A percentile compares a stretch with the other conserved stretches of the same genome.
phyloP scores from a whole-genome alignment of 768 basidiomycete species.

The Cystofilobasidium ferigula region DNA sequence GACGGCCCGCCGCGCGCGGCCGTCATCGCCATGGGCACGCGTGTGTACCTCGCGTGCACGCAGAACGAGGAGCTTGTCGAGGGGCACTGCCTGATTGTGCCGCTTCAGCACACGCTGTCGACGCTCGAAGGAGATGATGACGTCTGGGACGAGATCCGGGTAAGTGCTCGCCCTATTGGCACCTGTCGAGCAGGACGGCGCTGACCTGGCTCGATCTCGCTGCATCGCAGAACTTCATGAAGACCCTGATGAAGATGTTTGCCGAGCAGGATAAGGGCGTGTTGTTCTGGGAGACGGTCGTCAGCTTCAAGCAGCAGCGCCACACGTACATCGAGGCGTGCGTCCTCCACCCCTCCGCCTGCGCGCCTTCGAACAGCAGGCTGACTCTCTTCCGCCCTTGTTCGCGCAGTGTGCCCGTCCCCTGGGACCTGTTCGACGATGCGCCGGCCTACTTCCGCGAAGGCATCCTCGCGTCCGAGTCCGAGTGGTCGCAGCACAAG shows the following conservation, averaged over 20 bases:
- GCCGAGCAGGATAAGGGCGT: slow-evolving; percentile 86
- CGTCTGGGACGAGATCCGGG: slow-evolving; percentile 93
- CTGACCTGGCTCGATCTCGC: background rate
- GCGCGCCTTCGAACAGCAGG: too few species aligned
- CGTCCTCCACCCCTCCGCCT: background rate
- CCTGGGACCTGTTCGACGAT: slow-evolving; percentile 74
- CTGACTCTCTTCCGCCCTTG: background rate
- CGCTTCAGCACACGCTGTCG: slow-evolving; percentile 82
- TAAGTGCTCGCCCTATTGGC: slow-evolving; percentile 39
- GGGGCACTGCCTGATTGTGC: slow-evolving; percentile 90
- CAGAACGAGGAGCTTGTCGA: slow-evolving; percentile 72
- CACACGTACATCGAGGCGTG: slow-evolving; percentile 84
- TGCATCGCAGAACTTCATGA: slow-evolving; percentile 59
- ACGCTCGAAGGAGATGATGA: slow-evolving; percentile 93
- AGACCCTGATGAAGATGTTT: slow-evolving; percentile 91
- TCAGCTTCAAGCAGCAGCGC: slow-evolving; percentile 71
- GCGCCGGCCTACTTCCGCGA: slow-evolving; percentile 94
- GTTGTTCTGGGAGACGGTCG: slow-evolving; percentile 87
- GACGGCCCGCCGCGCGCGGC: slow-evolving; percentile 79
- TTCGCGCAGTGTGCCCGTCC: slow-evolving; percentile 53
- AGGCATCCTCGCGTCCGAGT: slow-evolving; percentile 82
- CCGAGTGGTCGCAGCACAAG: slow-evolving; percentile 97
- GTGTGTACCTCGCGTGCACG: slow-evolving; percentile 83
- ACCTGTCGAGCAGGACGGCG: too few species aligned
- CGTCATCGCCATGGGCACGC: slow-evolving; percentile 78